Percentiles rank a stretch among this genome's conserved stretches.
Evolutionary conservation across 2,329 filamentous ascomycete genomes (phyloP).

Genomic region (Aspergillus unguis): DNA sequence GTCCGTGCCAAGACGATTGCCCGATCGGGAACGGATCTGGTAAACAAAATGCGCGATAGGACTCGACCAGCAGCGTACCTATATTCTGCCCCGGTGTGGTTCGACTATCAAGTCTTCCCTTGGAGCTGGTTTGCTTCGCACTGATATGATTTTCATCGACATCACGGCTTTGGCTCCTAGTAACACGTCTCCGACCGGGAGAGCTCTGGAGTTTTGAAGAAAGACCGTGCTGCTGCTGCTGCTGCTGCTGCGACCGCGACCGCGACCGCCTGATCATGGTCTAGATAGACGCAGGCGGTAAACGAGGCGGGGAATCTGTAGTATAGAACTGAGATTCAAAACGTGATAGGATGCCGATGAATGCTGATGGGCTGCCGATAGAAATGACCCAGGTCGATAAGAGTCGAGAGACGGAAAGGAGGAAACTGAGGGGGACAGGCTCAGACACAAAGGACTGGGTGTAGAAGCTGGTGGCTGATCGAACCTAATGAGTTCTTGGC

Average conservation of each 20-base stretch:
- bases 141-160: constrained; percentile 13
- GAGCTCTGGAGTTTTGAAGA: background rate
- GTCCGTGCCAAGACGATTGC: background rate
- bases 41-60: constrained; percentile 1
- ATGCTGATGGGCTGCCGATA: background rate
- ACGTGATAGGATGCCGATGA: background rate
- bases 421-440: background rate
- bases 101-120: background rate
- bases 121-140: background rate
- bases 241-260: constrained; percentile 1
- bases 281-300: background rate
- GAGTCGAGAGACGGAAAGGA: background rate
- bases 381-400: background rate
- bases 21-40: background rate
- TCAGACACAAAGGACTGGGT: too few species aligned
- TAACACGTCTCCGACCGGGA: constrained; percentile 23
- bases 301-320: background rate
- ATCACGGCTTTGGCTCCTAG: constrained; percentile 41
- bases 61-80: constrained; percentile 1
- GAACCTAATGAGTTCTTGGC: background rate
- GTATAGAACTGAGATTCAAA: background rate
- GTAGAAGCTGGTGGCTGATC: background rate
- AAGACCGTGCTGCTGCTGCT: background rate
- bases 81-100: constrained; percentile 9
- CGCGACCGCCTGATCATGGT: background rate